A percentile compares a stretch with the other conserved stretches of the same genome.
phyloP scores from a whole-genome alignment of 2,329 filamentous ascomycete species.

The Aureobasidium melanogenum region DNA sequence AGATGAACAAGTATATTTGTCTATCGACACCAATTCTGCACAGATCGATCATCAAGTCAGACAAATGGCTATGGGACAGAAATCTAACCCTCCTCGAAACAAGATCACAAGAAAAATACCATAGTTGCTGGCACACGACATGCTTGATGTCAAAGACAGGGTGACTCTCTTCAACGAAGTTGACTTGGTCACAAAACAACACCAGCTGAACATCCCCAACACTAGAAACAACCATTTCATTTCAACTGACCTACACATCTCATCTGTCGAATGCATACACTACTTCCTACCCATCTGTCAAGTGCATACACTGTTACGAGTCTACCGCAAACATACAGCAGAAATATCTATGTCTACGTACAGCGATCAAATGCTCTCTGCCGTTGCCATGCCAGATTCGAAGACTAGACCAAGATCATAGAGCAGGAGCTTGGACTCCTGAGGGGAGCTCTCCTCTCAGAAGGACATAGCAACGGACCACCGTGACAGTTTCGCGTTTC shows the following conservation, averaged over 20 bases:
- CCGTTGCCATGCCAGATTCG: slow-evolving; percentile 2
- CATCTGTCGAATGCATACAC: neutral
- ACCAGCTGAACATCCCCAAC: too few species aligned
- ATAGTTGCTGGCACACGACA: neutral
- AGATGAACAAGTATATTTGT: neutral
- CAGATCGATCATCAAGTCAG: neutral
- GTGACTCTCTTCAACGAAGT: neutral
- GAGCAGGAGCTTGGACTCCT: neutral
- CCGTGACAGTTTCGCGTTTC: slow-evolving; percentile 9
- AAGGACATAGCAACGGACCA: neutral
- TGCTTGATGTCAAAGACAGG: neutral
- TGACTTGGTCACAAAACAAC: neutral
- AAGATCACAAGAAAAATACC: neutral
- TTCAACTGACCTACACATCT: too few species aligned
- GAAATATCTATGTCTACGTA: neutral
- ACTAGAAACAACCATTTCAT: too few species aligned
- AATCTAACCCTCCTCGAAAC: too few species aligned
- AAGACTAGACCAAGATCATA: neutral
- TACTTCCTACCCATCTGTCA: neutral
- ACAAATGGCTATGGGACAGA: neutral
- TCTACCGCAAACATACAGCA: neutral
- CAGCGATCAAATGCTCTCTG: neutral
- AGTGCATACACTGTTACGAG: neutral
- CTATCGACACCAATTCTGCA: neutral
- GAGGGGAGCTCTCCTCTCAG: neutral